Conservation (phyloP, 2,329 filamentous ascomycete species). For the Alternaria sp. region DNA sequence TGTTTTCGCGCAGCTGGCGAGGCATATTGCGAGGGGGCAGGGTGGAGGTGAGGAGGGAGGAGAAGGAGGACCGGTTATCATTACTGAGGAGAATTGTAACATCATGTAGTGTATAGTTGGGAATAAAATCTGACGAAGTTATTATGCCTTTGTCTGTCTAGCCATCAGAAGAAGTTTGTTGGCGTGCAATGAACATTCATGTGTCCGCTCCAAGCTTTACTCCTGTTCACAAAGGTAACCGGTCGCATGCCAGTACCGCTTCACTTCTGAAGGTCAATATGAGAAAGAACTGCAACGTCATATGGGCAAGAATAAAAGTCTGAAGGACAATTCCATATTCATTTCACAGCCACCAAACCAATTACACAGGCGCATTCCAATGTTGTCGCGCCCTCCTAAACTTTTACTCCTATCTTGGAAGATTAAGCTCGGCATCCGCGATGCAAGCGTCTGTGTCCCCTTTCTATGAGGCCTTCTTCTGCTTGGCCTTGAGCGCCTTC, state of each 20-base stretch:
- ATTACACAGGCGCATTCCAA: neutral
- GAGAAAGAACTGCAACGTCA: neutral
- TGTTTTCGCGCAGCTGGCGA: constrained; percentile 49
- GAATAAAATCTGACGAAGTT: neutral
- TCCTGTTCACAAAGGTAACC: neutral
- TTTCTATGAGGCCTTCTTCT: constrained; percentile 75
- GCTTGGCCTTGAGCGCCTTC: constrained; percentile 93
- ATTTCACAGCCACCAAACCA: neutral
- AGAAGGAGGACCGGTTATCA: constrained; percentile 36
- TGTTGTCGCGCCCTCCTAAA: neutral
- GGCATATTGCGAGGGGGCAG: constrained; percentile 41
- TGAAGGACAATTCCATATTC: neutral
- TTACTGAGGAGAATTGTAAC: constrained; percentile 44
- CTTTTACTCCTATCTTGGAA: constrained; percentile 1
- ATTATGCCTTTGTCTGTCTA: neutral
- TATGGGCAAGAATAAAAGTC: neutral
- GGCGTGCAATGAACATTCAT: neutral
- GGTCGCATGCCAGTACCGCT: neutral
- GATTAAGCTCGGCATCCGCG: neutral
- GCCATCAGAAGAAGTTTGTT: neutral
- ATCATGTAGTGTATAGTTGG: constrained; percentile 31
- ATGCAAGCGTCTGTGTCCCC: neutral
- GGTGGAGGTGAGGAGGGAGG: constrained; percentile 33
- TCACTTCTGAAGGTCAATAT: neutral
- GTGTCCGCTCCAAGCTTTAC: neutral